A percentile compares a stretch with the other conserved stretches of the same genome.
Conservation (phyloP, 192 early-diverging fungal species). For the Gigaspora rosea region DNA sequence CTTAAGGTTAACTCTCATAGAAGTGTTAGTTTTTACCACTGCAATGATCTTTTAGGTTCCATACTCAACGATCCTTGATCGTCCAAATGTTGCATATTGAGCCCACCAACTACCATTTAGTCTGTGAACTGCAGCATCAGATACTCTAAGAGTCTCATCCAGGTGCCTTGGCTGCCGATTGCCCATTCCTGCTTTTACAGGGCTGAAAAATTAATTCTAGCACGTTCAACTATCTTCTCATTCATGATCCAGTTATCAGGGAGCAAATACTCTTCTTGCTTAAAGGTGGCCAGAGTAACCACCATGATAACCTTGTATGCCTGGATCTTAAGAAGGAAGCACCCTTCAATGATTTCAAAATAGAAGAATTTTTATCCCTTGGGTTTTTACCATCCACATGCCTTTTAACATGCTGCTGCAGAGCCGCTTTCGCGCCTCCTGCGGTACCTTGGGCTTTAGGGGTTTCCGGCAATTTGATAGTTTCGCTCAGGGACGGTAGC, state of each 20-base stretch:
- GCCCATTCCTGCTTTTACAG: not conserved
- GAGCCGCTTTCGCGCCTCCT: not conserved
- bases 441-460: constrained; percentile 9
- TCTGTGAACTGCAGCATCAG: not conserved
- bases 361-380: not conserved
- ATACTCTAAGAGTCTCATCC: not conserved
- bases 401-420: not conserved
- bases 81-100: too few relatives aligned
- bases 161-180: not conserved
- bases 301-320: too few relatives aligned
- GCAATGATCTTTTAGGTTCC: too few relatives aligned
- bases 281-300: too few relatives aligned
- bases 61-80: too few relatives aligned
- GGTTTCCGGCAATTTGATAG: not conserved
- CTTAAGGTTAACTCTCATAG: too few relatives aligned
- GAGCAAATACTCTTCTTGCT: not conserved
- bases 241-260: too few relatives aligned
- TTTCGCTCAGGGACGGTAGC: too few relatives aligned
- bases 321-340: not conserved
- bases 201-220: too few relatives aligned
- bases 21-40: too few relatives aligned
- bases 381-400: not conserved
- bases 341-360: too few relatives aligned
- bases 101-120: not conserved
- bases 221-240: too few relatives aligned